phyloP scores from a whole-genome alignment of 2,329 filamentous ascomycete species.

The Blastomyces gilchristii region DNA sequence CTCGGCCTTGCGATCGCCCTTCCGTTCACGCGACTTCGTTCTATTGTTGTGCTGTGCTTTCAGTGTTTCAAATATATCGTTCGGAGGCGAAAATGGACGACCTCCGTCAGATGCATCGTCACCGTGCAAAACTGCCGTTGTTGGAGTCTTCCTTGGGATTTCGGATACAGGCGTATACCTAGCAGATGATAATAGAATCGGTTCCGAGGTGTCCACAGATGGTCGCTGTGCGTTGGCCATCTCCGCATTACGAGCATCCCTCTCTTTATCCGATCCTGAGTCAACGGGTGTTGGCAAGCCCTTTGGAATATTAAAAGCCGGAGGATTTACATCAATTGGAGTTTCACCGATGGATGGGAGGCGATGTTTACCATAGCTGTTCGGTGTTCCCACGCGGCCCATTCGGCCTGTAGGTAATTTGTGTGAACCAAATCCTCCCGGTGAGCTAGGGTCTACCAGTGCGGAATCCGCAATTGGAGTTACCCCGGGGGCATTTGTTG shows the following conservation, averaged over 20 bases:
- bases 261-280: constrained; percentile 41
- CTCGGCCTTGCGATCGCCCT: constrained; percentile 68
- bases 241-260: constrained; percentile 19
- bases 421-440: constrained; percentile 53
- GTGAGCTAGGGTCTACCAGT: constrained; percentile 48
- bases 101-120: constrained; percentile 23
- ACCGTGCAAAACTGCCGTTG: constrained; percentile 57
- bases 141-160: constrained; percentile 38
- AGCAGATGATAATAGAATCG: constrained; percentile 35
- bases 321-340: constrained; percentile 43
- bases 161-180: constrained; percentile 36
- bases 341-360: constrained; percentile 69
- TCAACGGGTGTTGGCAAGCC: constrained; percentile 36
- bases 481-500: constrained; percentile 63
- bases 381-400: constrained; percentile 51
- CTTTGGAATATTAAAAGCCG: constrained; percentile 31
- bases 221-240: constrained; percentile 16
- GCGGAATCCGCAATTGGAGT: constrained; percentile 81
- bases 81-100: constrained; percentile 58
- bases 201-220: constrained; percentile 23
- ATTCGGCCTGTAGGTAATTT: constrained; percentile 54
- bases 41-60: constrained; percentile 51
- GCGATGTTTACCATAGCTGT: constrained; percentile 52
- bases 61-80: constrained; percentile 51
- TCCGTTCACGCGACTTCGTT: constrained; percentile 60